Evolutionary conservation across 2,329 filamentous ascomycete species (phyloP), one percentile per base, ranked within the genome.

Genomic region (Cryphonectria parasitica): DNA sequence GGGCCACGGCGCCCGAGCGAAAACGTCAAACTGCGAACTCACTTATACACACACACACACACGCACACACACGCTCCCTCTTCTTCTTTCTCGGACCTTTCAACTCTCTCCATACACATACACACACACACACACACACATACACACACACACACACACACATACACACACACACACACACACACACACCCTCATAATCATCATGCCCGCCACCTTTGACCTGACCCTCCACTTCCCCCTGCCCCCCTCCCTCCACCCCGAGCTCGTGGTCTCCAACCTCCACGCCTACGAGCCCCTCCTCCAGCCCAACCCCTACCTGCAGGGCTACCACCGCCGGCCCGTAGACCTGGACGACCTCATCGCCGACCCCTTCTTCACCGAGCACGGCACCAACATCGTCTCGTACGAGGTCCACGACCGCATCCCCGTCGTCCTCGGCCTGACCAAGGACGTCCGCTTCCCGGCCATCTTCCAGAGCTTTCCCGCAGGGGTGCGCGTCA

Each of bases 401-500:
- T 66, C 71, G n/a, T 80, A 77, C 69, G 74, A 77, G 64, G 76
- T 80, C 58, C 74, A 77, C 65, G 78, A 82, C 65, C 79, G 80
- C 72, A 76, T 80, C 56, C 75, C 79, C 68, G 78, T 85, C 73
- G 76, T 79, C 39, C 76, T 83, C 34, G 69, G 69, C n/a, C 63
- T 69, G 10, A 65, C 49, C 63, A 84, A 81, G 74, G 79, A 81
- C 43, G 78, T 85, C 52, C 74, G 74, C 66, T 81, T 85, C 70
- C 80, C 81, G 5, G 82, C 81, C 71, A 79, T 83, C 39, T 84
- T 85, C 72, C 83, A 85, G 75, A 78, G 76, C 71, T 79, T 82
- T 43, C 77, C 78, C 31, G 75, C 78, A 49, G 83, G 83, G 64
- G 76, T 83, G 41, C 79, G 83, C n/a, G 80, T 80, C 67, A 78